These are phyloP conservation scores for Eucalyptus regnans DNA, from an alignment of 345 rosid genomes.

Conservation along the genomic window DNA sequence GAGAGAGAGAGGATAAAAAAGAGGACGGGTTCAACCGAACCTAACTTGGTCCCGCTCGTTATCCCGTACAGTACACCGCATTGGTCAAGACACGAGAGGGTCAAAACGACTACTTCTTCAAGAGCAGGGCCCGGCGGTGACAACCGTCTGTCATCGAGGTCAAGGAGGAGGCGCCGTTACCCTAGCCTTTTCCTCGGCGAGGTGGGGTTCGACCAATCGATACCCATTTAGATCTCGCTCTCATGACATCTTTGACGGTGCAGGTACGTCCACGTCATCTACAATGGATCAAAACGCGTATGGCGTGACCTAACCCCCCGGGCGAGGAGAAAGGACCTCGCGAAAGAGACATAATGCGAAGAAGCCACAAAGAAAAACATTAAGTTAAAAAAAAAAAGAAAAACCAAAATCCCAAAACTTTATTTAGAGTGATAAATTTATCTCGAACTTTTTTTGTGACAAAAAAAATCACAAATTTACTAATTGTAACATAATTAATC, in stretches of 20 bases:
- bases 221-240: neutral
- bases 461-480: no score
- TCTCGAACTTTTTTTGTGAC: fast-evolving
- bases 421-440: no score
- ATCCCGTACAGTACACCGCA: neutral
- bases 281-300: neutral
- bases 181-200: neutral
- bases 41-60: neutral
- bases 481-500: fast-evolving
- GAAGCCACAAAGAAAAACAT: no score
- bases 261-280: neutral
- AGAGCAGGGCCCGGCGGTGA: neutral
- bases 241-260: neutral
- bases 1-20: neutral
- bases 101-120: neutral
- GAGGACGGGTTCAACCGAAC: neutral
- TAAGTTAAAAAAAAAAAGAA: no score
- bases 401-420: no score
- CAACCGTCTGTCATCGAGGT: neutral
- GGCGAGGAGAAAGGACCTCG: neutral
- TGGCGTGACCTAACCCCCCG: neutral
- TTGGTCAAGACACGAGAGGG: neutral
- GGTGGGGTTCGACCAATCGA: neutral
- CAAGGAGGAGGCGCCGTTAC: neutral
- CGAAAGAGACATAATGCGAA: no score